Percentiles rank a stretch among this genome's conserved stretches.
Evolutionary conservation across 176 grass and related monocot species (phyloP).

Genomic region (Triticum monococcum): DNA sequence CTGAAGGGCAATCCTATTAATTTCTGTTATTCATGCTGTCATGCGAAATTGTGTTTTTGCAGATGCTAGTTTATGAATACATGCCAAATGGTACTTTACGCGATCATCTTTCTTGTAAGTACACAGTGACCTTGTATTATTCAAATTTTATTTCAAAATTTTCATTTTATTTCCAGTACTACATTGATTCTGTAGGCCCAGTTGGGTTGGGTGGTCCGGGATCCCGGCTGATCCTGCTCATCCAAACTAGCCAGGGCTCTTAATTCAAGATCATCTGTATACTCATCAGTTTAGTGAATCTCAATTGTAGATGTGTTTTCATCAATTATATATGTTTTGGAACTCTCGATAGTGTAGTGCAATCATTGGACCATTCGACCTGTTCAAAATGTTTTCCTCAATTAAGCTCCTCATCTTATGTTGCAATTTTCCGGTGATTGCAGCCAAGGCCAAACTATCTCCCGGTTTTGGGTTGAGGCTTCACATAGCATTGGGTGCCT

Average conservation of each 20-base stretch:
- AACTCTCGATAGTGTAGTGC: neutral
- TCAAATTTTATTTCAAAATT: neutral
- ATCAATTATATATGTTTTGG: neutral
- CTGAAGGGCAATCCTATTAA: neutral
- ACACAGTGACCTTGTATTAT: neutral
- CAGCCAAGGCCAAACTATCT: constrained; percentile 54
- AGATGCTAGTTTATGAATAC: constrained; percentile 99
- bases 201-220: neutral
- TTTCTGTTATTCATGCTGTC: neutral
- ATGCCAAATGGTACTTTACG: constrained; percentile 92
- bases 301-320: neutral
- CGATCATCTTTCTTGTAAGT: constrained; percentile 82
- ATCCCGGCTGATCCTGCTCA: neutral
- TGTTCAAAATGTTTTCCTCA: neutral
- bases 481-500: constrained; percentile 69
- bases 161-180: neutral
- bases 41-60: constrained; percentile 41
- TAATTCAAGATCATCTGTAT: neutral
- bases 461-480: constrained; percentile 59
- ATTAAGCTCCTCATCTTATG: constrained; percentile 4
- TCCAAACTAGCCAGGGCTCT: constrained; percentile 6
- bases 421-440: neutral
- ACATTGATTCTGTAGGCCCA: neutral
- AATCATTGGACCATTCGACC: neutral
- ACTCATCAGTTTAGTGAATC: neutral